A percentile compares a stretch with the other conserved stretches of the same genome.
Evolutionary conservation across 176 grass and related monocot species (phyloP).

Genomic region (Ensete ventricosum): DNA sequence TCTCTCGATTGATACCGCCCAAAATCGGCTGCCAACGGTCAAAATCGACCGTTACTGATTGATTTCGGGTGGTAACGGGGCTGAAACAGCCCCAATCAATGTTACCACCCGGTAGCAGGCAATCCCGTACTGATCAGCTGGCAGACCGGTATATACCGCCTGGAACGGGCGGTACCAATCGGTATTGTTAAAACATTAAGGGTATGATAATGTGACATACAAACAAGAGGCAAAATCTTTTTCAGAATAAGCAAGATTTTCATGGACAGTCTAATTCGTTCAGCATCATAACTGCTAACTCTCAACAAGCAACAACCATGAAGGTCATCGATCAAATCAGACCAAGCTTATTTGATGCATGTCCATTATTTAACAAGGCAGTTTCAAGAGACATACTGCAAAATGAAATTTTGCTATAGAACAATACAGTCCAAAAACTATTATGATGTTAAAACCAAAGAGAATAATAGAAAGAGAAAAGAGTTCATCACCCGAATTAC

Average conservation of each 20-base stretch:
- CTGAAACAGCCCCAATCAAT: too few relatives aligned
- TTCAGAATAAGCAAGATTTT: constrained; percentile 40
- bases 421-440: not conserved
- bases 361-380: not conserved
- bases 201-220: constrained; percentile 53
- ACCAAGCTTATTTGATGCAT: not conserved
- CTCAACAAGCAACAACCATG: not conserved
- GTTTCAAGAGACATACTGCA: not conserved
- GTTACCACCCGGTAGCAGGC: too few relatives aligned
- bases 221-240: constrained; percentile 49
- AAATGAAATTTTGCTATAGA: not conserved
- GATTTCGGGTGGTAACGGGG: too few relatives aligned
- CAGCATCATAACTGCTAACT: not conserved
- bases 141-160: too few relatives aligned
- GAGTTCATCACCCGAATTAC: constrained; percentile 22
- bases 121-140: too few relatives aligned
- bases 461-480: not conserved
- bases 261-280: constrained; percentile 21
- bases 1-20: too few relatives aligned
- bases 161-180: too few relatives aligned
- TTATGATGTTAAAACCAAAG: not conserved
- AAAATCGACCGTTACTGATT: too few relatives aligned
- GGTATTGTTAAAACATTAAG: not conserved
- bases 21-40: too few relatives aligned
- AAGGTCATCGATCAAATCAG: not conserved